A percentile compares a stretch with the other conserved stretches of the same genome.
Conservation (phyloP, 2,329 filamentous ascomycete species). For the Neofusicoccum kwambonambiense region DNA sequence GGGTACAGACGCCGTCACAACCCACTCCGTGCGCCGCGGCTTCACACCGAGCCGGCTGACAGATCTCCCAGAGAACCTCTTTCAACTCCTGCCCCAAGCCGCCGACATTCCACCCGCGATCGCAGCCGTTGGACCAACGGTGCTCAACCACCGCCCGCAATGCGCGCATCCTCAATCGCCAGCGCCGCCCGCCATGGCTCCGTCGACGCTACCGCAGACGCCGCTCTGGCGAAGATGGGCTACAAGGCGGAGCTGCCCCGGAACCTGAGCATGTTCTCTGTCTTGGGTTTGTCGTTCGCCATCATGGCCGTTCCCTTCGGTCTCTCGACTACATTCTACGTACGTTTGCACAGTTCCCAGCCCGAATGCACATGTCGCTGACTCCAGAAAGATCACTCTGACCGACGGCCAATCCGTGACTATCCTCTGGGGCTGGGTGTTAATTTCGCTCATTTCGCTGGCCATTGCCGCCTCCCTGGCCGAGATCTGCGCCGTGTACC, state of each 20-base stretch:
- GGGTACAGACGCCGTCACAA: neutral
- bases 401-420: conserved; percentile 68
- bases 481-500: conserved; percentile 68
- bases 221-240: conserved; percentile 63
- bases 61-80: neutral
- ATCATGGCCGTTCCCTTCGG: conserved; percentile 74
- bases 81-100: neutral
- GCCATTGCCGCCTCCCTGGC: conserved; percentile 65
- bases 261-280: conserved; percentile 67
- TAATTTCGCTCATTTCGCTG: conserved; percentile 63
- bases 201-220: conserved; percentile 47
- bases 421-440: conserved; percentile 68
- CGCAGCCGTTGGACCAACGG: neutral
- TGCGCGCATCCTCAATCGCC: conserved; percentile 7
- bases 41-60: neutral
- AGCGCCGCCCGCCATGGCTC: conserved; percentile 13
- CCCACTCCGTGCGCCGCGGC: neutral
- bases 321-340: conserved; percentile 64
- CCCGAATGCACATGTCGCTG: neutral
- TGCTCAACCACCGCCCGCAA: conserved; percentile 14
- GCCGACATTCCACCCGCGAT: neutral
- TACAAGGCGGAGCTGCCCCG: conserved; percentile 67
- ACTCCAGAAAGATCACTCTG: conserved; percentile 52
- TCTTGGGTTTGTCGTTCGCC: conserved; percentile 67
- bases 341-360: neutral